Evolutionary conservation across 495 filamentous ascomycete genomes (phyloP).

Genomic region (Tuber aestivum): DNA sequence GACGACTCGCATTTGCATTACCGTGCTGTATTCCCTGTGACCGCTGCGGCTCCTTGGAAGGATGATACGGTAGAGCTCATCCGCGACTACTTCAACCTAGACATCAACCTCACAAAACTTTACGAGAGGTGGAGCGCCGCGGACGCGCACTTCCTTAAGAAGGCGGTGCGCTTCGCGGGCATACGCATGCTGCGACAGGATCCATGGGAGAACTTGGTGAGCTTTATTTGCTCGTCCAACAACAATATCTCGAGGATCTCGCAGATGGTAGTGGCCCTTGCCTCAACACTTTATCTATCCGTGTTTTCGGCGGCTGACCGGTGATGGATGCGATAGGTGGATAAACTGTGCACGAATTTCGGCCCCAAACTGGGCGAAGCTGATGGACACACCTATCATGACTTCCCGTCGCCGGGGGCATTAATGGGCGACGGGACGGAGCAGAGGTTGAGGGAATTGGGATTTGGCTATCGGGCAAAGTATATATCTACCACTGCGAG

Average conservation of each 20-base stretch:
- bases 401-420: slow-evolving; percentile 72
- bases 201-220: slow-evolving; percentile 88
- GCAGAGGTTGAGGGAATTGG: slow-evolving; percentile 66
- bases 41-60: slow-evolving; percentile 45
- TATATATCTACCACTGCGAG: slow-evolving; percentile 81
- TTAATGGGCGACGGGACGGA: slow-evolving; percentile 67
- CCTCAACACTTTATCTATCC: background rate
- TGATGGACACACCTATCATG: slow-evolving; percentile 67
- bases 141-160: slow-evolving; percentile 84
- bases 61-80: slow-evolving; percentile 65
- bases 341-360: slow-evolving; percentile 83
- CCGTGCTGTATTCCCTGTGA: slow-evolving; percentile 53
- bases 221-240: slow-evolving; percentile 97
- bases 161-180: slow-evolving; percentile 78
- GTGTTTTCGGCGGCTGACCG: background rate
- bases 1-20: slow-evolving; percentile 76
- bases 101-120: slow-evolving; percentile 61
- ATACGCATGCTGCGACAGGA: slow-evolving; percentile 94
- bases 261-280: slow-evolving; percentile 61
- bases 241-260: slow-evolving; percentile 95
- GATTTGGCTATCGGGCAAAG: slow-evolving; percentile 91
- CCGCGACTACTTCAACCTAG: slow-evolving; percentile 75
- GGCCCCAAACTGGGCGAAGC: slow-evolving; percentile 68
- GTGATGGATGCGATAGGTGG: slow-evolving; percentile 48
- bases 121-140: slow-evolving; percentile 82